These are phyloP conservation scores for Candida koratica DNA, from an alignment of 805 yeast species.

Conservation along the genomic window DNA sequence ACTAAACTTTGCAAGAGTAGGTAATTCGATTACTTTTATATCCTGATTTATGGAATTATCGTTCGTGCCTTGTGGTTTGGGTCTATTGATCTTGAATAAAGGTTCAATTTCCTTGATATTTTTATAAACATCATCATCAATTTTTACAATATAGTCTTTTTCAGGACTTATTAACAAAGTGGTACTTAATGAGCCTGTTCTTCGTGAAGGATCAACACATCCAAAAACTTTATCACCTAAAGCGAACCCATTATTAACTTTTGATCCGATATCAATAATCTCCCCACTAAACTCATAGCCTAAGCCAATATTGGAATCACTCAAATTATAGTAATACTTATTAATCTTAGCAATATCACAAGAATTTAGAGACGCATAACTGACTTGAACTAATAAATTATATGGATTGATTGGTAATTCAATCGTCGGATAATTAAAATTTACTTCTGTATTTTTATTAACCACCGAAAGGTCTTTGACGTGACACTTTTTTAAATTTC, in stretches of 20 bases:
- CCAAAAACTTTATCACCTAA: slow-evolving; percentile 70
- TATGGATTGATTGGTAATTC: slow-evolving; percentile 46
- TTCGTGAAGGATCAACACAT: slow-evolving; percentile 45
- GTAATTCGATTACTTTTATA: slow-evolving; percentile 19
- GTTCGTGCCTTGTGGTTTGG: slow-evolving; percentile 1
- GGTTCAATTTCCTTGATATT: slow-evolving; percentile 22
- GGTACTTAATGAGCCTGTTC: slow-evolving; percentile 56
- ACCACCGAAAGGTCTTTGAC: slow-evolving; percentile 46
- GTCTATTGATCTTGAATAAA: slow-evolving; percentile 16
- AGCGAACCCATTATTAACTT: slow-evolving; percentile 24
- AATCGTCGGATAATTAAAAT: slow-evolving; percentile 50
- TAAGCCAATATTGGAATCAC: slow-evolving; percentile 54
- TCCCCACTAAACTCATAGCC: slow-evolving; percentile 71
- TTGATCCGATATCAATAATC: slow-evolving; percentile 52
- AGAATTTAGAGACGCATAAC: slow-evolving; percentile 60
- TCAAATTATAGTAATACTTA: slow-evolving; percentile 48
- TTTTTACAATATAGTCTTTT: slow-evolving; percentile 37
- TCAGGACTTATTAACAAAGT: slow-evolving; percentile 52
- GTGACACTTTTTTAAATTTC: slow-evolving; percentile 50
- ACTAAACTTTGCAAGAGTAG: slow-evolving; percentile 32
- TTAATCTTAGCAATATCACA: slow-evolving; percentile 59
- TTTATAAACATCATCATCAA: slow-evolving; percentile 22
- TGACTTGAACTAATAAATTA: slow-evolving; percentile 54
- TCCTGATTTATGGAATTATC: neutral
- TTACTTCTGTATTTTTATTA: slow-evolving; percentile 43